Conservation (phyloP, 2,329 filamentous ascomycete genomes). For the Colletotrichum echinochloae region DNA sequence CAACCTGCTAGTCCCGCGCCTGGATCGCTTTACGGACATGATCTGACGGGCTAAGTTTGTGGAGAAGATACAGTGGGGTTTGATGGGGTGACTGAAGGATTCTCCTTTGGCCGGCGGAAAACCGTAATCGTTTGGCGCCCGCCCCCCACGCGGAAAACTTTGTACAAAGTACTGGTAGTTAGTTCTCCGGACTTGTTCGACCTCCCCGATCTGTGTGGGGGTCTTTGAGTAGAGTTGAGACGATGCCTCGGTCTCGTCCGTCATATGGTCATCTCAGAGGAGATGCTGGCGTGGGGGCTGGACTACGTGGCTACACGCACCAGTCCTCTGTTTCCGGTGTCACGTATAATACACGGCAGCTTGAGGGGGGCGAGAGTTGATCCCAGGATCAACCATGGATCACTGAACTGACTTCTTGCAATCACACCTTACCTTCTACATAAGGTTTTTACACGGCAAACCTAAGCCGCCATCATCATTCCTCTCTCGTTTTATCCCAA, state of each 20-base stretch:
- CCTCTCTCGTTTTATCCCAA: background rate
- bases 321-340: background rate
- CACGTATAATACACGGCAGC: slow-evolving; percentile 15
- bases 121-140: slow-evolving; percentile 11
- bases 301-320: slow-evolving; percentile 3
- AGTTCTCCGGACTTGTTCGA: slow-evolving; percentile 2
- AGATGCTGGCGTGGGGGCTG: slow-evolving; percentile 33
- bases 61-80: slow-evolving; percentile 35
- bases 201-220: slow-evolving; percentile 34
- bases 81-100: slow-evolving; percentile 27
- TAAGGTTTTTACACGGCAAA: background rate
- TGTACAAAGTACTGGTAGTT: too few relatives aligned
- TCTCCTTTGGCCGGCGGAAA: background rate
- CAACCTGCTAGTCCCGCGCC: slow-evolving; percentile 12
- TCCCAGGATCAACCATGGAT: slow-evolving; percentile 24
- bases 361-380: slow-evolving; percentile 9
- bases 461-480: background rate
- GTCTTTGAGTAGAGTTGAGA: slow-evolving; percentile 1
- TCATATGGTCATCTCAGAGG: background rate
- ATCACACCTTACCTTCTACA: background rate
- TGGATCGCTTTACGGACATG: slow-evolving; percentile 20
- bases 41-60: slow-evolving; percentile 25
- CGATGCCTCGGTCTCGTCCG: slow-evolving; percentile 14
- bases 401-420: background rate
- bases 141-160: slow-evolving; percentile 23